Base-by-base conservation (phyloP, 2,329 filamentous ascomycete species). In the Trichoderma sp. region DNA sequence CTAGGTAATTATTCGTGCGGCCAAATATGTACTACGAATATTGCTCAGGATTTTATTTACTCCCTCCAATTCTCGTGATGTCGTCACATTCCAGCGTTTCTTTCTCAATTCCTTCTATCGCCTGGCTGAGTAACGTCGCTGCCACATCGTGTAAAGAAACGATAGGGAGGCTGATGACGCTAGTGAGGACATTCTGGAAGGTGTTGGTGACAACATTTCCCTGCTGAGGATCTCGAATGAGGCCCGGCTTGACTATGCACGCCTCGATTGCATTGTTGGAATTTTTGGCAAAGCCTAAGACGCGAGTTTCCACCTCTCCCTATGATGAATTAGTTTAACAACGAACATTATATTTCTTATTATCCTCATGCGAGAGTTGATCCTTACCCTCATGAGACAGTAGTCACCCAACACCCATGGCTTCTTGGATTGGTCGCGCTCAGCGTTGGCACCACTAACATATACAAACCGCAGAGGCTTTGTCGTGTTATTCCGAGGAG, bases 401-500 rank as follows among this genome's bases (percentile, higher is more conserved):
- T 70, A 70, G 15, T 64, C 43, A 21, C 47, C 57, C 32, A 82
- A 74, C 8, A 82, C 74, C 72, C 73, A 75, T 1, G 81, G 83
- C 66, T 78, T 84, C 76, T 86, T 83, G 14, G 75, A 81, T 24
- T 79, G 83, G 61, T 88, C 86, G 1, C 85, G 81, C 73, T 83
- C 81, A 3, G 81, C 80, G 1, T 76, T 78, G 2, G 78, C 74
- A 3, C 86, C 87, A 73, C 86, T 88, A 72, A 85, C 80, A 75
- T 87, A 87, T 3, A 87, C 64, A 72, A 87, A 87, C 1, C 82
- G 82, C 39, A 87, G 79, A 0, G 85, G 83, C 57, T 77, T 79
- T 15, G 73, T 63, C 2, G 74, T 67, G 0, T 73, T 68, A 18
- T 68, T 66, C 0, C 76, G 74, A 12, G 75, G 76, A 15, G 79